A percentile compares a stretch with the other conserved stretches of the same genome.
Conservation (phyloP, 805 yeast species). For the Schwanniomyces vanrijiae region DNA sequence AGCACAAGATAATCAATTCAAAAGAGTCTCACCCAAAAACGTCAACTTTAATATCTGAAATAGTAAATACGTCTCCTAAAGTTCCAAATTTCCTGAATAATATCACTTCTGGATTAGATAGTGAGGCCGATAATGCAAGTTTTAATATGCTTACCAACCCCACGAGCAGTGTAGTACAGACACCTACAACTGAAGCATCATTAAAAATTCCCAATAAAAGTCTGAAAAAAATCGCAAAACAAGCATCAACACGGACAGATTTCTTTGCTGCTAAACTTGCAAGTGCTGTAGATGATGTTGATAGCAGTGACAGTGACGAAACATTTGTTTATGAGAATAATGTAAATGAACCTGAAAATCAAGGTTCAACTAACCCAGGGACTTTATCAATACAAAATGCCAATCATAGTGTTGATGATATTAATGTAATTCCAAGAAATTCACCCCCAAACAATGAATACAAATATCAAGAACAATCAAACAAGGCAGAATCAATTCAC, state of each 20-base stretch:
- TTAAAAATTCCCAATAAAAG: constrained; percentile 14
- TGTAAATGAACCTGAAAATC: constrained; percentile 23
- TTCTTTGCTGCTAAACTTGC: constrained; percentile 94
- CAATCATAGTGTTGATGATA: constrained; percentile 8
- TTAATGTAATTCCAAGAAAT: not conserved
- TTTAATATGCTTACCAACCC: not conserved
- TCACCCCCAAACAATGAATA: constrained; percentile 2
- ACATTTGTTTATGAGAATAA: constrained; percentile 88
- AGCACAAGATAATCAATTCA: constrained; percentile 37
- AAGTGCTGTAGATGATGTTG: constrained; percentile 88
- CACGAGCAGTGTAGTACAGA: not conserved
- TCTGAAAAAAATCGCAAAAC: constrained; percentile 36
- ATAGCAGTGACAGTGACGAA: constrained; percentile 86
- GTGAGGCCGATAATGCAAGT: constrained; percentile 6
- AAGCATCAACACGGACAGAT: constrained; percentile 78
- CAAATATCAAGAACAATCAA: not conserved
- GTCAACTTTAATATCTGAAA: constrained; percentile 34
- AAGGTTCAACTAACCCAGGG: constrained; percentile 4
- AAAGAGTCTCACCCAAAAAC: constrained; percentile 39
- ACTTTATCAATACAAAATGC: constrained; percentile 8
- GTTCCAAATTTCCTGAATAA: constrained; percentile 17
- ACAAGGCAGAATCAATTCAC: constrained; percentile 19
- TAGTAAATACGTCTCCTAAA: constrained; percentile 36
- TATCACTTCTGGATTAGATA: constrained; percentile 4
- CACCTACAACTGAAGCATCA: constrained; percentile 1